Base-by-base conservation (phyloP, 768 basidiomycete genomes). In the Coprinopsis cinerea region DNA sequence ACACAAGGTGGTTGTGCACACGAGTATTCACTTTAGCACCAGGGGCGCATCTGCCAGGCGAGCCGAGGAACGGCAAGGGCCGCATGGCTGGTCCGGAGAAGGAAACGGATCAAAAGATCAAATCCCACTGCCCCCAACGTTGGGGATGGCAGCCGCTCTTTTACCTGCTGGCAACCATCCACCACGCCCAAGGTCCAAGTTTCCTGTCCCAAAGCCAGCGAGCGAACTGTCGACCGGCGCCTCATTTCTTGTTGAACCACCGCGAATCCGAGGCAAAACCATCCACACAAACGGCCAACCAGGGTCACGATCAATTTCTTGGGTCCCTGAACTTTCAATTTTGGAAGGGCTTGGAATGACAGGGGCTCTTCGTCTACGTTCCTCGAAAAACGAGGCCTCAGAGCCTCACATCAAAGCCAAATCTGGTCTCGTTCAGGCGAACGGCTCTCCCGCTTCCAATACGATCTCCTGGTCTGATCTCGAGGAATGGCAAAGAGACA, bases 401-500 rank as follows among this genome's bases (percentile, higher is more conserved):
- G 44, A 5, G 4, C 6, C 44, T 9, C 44, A 30, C 27, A 18
- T 20, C 4, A 43, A 18, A 13, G n/a, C 25, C 14, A 28, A 43
- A 17, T 18, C 22, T 26, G 22, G 22, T 18, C 17, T 25, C 9
- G 17, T 45, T 32, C 15, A 7, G 28, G 18, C 44, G 4, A 5
- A 7, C n/a, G 28, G n/a, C 6, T 23, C 22, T 11, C 17, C 15
- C n/a, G 47, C 20, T 18, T 51, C 57, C 4, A 59, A 45, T 43
- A 74, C 71, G 5, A 44, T 77, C 28, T 55, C 67, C 11, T 88
- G 81, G 81, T 52, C 59, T 18, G 79, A 84, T 48, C 68, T 88
- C 37, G 78, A 82, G 34, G 74, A 75, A 27, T 90, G 85, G 84
- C 79, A 81, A 64, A 75, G 68, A 55, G 82, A 88, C 64, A 89